Conservation (phyloP, 2,329 filamentous ascomycete species). For the Hymenoscyphus infarciens region DNA sequence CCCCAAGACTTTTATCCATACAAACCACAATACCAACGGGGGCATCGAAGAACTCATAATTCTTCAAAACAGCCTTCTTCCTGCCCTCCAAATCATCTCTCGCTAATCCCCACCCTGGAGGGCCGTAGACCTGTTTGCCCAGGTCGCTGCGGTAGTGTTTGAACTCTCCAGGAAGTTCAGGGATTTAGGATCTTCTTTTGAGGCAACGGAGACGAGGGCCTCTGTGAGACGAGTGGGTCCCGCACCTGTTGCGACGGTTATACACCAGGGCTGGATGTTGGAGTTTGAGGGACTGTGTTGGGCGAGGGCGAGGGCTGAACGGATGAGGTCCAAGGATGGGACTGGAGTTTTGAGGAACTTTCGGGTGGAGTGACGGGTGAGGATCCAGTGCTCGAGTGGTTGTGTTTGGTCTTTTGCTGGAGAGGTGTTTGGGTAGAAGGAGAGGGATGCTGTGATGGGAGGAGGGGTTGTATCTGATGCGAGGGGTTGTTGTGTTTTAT, state of each 20-base stretch:
- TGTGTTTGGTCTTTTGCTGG: not conserved
- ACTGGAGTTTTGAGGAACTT: slow-evolving; percentile 1
- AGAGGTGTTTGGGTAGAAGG: not conserved
- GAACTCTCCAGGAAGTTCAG: not conserved
- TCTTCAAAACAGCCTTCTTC: slow-evolving; percentile 3
- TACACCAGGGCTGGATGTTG: slow-evolving; percentile 10
- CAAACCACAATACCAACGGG: not conserved
- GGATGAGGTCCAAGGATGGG: not conserved
- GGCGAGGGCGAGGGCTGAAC: slow-evolving; percentile 3
- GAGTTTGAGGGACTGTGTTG: slow-evolving; percentile 9
- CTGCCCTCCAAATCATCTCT: slow-evolving; percentile 2
- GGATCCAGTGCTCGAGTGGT: not conserved
- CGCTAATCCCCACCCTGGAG: not conserved
- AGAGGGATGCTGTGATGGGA: not conserved
- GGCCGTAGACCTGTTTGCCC: not conserved
- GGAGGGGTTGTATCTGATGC: not conserved
- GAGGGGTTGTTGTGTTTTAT: not conserved
- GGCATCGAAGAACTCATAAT: slow-evolving; percentile 8
- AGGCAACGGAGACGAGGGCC: not conserved
- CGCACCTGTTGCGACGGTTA: not conserved
- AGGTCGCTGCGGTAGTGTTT: slow-evolving; percentile 5
- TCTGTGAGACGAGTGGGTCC: not conserved
- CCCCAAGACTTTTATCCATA: slow-evolving; percentile 3
- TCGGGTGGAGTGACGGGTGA: slow-evolving; percentile 5
- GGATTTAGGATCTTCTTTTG: not conserved